Base-by-base conservation (phyloP, 2,329 filamentous ascomycete species). In the Didymella exigua region DNA sequence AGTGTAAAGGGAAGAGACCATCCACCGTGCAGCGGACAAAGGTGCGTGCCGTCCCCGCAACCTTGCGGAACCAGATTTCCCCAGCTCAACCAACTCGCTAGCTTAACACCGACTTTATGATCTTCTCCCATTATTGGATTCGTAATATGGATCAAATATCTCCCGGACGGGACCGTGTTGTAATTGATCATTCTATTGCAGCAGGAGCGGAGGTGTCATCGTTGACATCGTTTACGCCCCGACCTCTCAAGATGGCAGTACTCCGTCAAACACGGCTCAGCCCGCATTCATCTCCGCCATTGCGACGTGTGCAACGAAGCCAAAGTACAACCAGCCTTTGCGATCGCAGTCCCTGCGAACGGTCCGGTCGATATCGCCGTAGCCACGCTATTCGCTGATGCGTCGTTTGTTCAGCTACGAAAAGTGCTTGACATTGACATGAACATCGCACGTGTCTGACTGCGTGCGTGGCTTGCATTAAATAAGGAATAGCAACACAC, bases 201-300 rank as follows among this genome's bases (percentile, higher is more conserved):
- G 76, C 78, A 6, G 77, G 76, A n/a, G 69, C 73, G 23, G 67
- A 69, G 27, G 79, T 81, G 19, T 77, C 76, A 5, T 72, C 65
- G 11, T 61, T 76, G 74, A 77, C 49, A 66, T 76, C 37, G 54
- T 47, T 30, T 53, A 62, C 43, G 45, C 61, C 21, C 14, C 47
- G 14, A 48, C 11, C 8, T 29, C 43, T 24, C 31, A 43, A 40
- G 26, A 40, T 14, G 29, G 45, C 30, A 40, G 18, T 18, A 27
- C 54, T 47, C 44, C 16, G 24, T 18, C 44, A 43, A 38, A 40
- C 29, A 37, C 46, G 36, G 36, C 34, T 19, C 52, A 37, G 5
- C 16, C 52, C 40, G 30, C 33, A 26, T 40, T 54, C 40, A 16
- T 38, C 8, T 19, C 55, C 23, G 54, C 38, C 61, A 67, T 40